Conservation (phyloP, 2,329 filamentous ascomycete genomes). For the Bipolaris oryzae region DNA sequence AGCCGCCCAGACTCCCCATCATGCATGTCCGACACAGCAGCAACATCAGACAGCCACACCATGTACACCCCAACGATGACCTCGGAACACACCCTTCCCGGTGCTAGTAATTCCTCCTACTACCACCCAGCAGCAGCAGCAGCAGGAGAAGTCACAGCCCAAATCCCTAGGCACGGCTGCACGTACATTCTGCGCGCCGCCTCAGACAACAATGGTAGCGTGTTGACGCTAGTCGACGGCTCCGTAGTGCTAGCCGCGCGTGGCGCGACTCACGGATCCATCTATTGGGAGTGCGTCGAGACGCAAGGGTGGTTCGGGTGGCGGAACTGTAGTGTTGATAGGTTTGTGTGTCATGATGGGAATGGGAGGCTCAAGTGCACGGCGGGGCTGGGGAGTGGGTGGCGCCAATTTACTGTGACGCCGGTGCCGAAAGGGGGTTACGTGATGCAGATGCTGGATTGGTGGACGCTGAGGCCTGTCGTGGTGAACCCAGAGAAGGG, state of each 20-base stretch:
- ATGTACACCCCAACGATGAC: conserved; percentile 5
- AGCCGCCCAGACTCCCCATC: background rate
- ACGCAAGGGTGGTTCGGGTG: conserved; percentile 17
- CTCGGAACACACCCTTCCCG: background rate
- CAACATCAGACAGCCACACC: conserved; percentile 1
- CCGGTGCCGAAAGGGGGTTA: conserved; percentile 16
- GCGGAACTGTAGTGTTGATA: conserved; percentile 3
- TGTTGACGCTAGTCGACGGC: conserved; percentile 17
- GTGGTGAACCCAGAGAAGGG: conserved; percentile 10
- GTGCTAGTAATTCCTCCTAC: background rate
- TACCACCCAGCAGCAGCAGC: background rate
- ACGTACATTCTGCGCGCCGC: conserved; percentile 16
- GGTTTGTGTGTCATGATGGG: conserved; percentile 12
- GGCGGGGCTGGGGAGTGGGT: conserved; percentile 1
- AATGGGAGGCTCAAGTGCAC: conserved; percentile 12
- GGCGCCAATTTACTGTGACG: conserved; percentile 14
- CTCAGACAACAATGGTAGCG: conserved; percentile 7
- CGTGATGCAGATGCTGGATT: conserved; percentile 22
- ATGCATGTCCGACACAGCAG: conserved; percentile 2
- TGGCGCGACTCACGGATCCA: conserved; percentile 7
- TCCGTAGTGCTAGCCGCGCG: conserved; percentile 9
- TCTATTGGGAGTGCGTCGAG: conserved; percentile 15
- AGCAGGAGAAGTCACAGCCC: background rate
- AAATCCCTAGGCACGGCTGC: conserved; percentile 7
- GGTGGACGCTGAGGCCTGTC: conserved; percentile 16